Evolutionary conservation across 371 early-diverging fungal genomes (phyloP).

Genomic region (Mucor mucedo): DNA sequence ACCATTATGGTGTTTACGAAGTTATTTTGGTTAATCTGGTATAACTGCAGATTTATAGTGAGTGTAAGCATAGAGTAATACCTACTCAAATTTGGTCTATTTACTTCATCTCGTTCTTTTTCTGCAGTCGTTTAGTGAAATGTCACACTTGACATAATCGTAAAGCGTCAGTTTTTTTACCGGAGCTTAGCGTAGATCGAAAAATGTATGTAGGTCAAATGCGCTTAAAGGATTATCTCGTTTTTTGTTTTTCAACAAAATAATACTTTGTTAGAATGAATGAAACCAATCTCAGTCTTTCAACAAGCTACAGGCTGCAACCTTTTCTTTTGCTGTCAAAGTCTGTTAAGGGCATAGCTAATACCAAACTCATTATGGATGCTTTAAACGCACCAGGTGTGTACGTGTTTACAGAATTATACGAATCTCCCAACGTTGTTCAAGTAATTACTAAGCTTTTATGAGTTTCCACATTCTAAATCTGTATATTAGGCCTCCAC

Average conservation of each 20-base stretch:
- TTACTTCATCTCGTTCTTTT: too few relatives aligned
- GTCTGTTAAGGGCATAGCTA: slow-evolving; percentile 77
- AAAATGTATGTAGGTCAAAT: too few relatives aligned
- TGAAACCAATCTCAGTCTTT: slow-evolving; percentile 17
- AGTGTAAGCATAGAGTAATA: too few relatives aligned
- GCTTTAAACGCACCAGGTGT: slow-evolving; percentile 77
- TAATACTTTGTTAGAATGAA: slow-evolving; percentile 14
- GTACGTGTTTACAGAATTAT: slow-evolving; percentile 81
- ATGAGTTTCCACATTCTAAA: neutral
- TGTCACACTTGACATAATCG: too few relatives aligned
- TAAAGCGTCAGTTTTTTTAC: too few relatives aligned
- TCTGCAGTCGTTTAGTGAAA: too few relatives aligned
- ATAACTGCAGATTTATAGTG: too few relatives aligned
- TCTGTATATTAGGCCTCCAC: slow-evolving; percentile 53
- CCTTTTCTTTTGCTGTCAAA: slow-evolving; percentile 79
- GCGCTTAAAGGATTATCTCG: neutral
- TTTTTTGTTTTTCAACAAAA: neutral
- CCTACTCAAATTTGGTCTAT: too few relatives aligned
- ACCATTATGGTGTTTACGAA: too few relatives aligned
- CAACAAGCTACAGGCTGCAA: slow-evolving; percentile 57
- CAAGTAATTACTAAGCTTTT: slow-evolving; percentile 54
- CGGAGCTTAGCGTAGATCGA: too few relatives aligned
- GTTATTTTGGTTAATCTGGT: too few relatives aligned
- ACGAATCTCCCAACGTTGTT: slow-evolving; percentile 72
- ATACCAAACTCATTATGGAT: slow-evolving; percentile 76